Evolutionary conservation across 2,329 filamentous ascomycete genomes (phyloP), one percentile per base, ranked within the genome.

Genomic region (Coniochaeta prunicola): DNA sequence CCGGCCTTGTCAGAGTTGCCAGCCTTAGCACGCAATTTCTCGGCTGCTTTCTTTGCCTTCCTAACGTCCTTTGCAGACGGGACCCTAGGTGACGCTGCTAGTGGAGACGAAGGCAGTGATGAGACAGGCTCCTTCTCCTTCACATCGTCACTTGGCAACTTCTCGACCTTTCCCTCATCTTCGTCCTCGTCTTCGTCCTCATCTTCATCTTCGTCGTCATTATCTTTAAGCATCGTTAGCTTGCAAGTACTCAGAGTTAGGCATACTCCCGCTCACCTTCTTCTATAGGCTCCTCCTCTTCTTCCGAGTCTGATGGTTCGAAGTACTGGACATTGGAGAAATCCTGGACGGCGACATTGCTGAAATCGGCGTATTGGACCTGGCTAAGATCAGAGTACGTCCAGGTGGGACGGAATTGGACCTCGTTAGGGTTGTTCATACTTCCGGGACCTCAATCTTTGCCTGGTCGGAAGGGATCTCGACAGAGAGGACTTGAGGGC

Each of bases 261-360:
- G n/a, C 21, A 33, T 31, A 55, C 10, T 3, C 13, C 19, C 2
- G 26, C 56, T 64, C 59, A 59, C 61, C 61, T 13, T 63, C 62
- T 17, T 59, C 61, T 28, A 60, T 17, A 28, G 10, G 61, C 60
- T 66, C 66, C 57, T 70, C 66, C 40, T 76, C 76, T 15, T 66
- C 67, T n/a, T 79, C 77, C 56, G 74, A 74, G 59, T 77, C 71
- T 40, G 71, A 68, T 10, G 67, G 62, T 57, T 74, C 67, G 57
- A 71, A 73, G 64, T 72, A 79, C 61, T 76, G 69, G 56, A 79
- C 67, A 33, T 76, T 69, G 61, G 73, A 75, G 68, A 74, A 78
- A 64, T 78, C 68, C 62, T 67, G 63, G 54, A 70, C 65, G 65
- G 74, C 70, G 57, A 77, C 64, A 58, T 73, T 64, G 64, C 71